Evolutionary conservation across 2,329 filamentous ascomycete species (phyloP).

Genomic region (Sclerotiophoma versabilis): DNA sequence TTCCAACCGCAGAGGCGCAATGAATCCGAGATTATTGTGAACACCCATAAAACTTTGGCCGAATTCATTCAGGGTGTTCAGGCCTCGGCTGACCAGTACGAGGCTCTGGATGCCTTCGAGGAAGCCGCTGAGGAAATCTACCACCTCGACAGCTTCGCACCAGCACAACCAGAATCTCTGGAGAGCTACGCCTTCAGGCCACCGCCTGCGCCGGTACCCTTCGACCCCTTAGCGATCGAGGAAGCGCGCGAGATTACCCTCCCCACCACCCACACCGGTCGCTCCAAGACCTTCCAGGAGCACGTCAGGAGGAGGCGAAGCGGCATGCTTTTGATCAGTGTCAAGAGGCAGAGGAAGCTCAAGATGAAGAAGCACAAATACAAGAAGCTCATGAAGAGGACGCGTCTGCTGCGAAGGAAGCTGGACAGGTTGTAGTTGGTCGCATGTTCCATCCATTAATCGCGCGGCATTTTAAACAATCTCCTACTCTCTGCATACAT

Average conservation of each 20-base stretch:
- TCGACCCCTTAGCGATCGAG: slow-evolving; percentile 45
- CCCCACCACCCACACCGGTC: slow-evolving; percentile 18
- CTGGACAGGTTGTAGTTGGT: slow-evolving; percentile 58
- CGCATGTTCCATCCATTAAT: slow-evolving; percentile 9
- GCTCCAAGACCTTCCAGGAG: slow-evolving; percentile 37
- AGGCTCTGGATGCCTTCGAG: slow-evolving; percentile 15
- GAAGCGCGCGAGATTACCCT: slow-evolving; percentile 24
- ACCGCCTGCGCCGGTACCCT: slow-evolving; percentile 77
- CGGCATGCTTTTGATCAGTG: slow-evolving; percentile 82
- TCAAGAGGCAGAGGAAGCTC: slow-evolving; percentile 88
- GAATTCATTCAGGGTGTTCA: slow-evolving; percentile 45
- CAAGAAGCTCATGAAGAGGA: slow-evolving; percentile 97
- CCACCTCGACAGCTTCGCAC: slow-evolving; percentile 43
- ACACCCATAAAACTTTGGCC: slow-evolving; percentile 48
- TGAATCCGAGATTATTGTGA: slow-evolving; percentile 12
- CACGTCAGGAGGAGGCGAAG: slow-evolving; percentile 38
- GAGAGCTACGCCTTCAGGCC: slow-evolving; percentile 70
- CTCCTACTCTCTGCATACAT: slow-evolving; percentile 32
- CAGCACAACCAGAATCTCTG: slow-evolving; percentile 40
- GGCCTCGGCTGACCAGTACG: slow-evolving; percentile 11
- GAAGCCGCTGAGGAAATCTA: slow-evolving; percentile 36
- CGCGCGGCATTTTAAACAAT: slow-evolving; percentile 39
- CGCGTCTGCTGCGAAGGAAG: slow-evolving; percentile 86
- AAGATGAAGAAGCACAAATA: slow-evolving; percentile 99
- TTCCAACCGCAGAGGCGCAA: slow-evolving; percentile 61